These are phyloP conservation scores for Neoboletus magnificus DNA, from an alignment of 768 basidiomycete species.

Conservation along the genomic window DNA sequence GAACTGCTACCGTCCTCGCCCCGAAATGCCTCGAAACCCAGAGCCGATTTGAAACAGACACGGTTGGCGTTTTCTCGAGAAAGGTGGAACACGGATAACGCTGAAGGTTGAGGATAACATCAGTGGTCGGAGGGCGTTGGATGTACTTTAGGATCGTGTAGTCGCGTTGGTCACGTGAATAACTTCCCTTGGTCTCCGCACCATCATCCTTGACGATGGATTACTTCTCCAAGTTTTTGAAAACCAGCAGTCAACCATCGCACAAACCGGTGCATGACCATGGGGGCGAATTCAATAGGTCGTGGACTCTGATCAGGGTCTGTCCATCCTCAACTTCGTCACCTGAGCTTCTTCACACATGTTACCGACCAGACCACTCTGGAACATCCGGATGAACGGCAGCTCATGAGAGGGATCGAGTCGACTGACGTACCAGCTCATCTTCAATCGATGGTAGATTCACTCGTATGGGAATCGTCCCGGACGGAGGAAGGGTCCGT, in stretches of 20 bases:
- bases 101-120: not conserved
- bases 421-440: constrained; percentile 78
- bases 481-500: constrained; percentile 85
- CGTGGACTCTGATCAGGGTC: constrained; percentile 76
- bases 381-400: constrained; percentile 85
- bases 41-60: constrained; percentile 16
- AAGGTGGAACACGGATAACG: not conserved
- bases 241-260: constrained; percentile 37
- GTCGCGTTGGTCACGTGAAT: constrained; percentile 14
- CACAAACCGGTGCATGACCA: constrained; percentile 59
- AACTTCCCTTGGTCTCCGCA: no score
- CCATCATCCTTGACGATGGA: no score
- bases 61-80: constrained; percentile 17
- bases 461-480: constrained; percentile 81
- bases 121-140: not conserved
- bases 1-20: constrained; percentile 14
- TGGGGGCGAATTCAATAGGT: constrained; percentile 68
- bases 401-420: constrained; percentile 74
- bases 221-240: constrained; percentile 82
- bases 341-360: constrained; percentile 2
- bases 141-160: not conserved
- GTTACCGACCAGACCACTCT: constrained; percentile 61
- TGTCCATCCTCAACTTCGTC: constrained; percentile 7
- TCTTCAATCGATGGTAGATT: constrained; percentile 78
- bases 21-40: constrained; percentile 4